Evolutionary conservation across 768 basidiomycete species (phyloP), one percentile per base, ranked within the genome.

Genomic region (Phlebiopsis flavidoalba): DNA sequence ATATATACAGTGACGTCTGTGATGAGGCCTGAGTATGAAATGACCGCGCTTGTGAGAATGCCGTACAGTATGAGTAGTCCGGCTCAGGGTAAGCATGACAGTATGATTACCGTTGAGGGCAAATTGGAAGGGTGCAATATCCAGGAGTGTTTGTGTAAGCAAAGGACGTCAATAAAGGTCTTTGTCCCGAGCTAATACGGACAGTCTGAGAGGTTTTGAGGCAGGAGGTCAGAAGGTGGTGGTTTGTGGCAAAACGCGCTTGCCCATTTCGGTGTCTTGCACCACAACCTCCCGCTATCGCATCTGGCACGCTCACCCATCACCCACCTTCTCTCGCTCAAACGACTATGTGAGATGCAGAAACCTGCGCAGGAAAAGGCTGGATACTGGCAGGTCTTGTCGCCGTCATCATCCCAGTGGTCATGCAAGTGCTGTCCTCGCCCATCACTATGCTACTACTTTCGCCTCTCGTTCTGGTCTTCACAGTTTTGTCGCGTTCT

Each of bases 391-490:
- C 88, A 61, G 85, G 79, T 52, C 33, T 85, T 50, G 72, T 86
- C 35, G 86, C 84, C 24, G 72, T 88, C 51, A 72, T 82, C 26
- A 64, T 89, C 24, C 88, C 90, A 15, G 64, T 80, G 17, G 63
- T 80, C 55, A 71, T 78, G 22, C 85, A 84, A 45, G 71, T 88
- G 49, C 63, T 86, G 47, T 86, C 88, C 0, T 90, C 88, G 0
- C 90, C 90, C 0, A 65, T 90, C 60, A 73, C 78, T 33, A 76
- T 91, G 54, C 67, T 90, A 60, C 75, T 92, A 57, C 70, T 90
- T 60, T 81, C 83, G 15, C 91, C 89, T 19, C 66, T 86, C 53
- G 66, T 89, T 61, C 65, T 88, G 57, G 51, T 81, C 45, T 58
- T 80, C 53, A 69, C 86, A 8, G 74, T 74, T n/a, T n/a, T 15